phyloP scores from a whole-genome alignment of 495 filamentous ascomycete species.

The Delitschia confertaspora region DNA sequence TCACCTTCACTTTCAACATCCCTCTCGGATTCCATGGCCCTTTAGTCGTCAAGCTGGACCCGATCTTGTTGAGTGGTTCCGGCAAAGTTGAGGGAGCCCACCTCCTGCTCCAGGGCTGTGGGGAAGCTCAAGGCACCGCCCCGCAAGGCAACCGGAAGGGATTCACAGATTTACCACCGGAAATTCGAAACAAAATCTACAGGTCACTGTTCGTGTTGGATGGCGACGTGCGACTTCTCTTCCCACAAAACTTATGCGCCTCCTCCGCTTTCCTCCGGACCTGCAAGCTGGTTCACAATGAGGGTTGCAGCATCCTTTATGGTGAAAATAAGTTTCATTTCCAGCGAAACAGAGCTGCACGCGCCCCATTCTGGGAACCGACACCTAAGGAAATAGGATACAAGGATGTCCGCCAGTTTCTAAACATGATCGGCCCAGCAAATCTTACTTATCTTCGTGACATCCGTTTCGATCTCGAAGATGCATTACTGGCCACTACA shows the following conservation, averaged over 20 bases:
- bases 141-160: constrained; percentile 8
- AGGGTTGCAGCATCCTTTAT: constrained; percentile 35
- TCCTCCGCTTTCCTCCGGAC: constrained; percentile 33
- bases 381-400: constrained; percentile 30
- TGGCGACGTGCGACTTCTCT: constrained; percentile 20
- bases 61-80: too few relatives aligned
- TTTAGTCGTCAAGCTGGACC: constrained; percentile 22
- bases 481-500: constrained; percentile 26
- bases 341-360: constrained; percentile 9
- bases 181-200: constrained; percentile 38
- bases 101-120: not conserved
- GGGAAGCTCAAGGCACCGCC: not conserved
- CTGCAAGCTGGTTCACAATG: constrained; percentile 30
- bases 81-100: not conserved
- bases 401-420: constrained; percentile 28
- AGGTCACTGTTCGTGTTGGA: constrained; percentile 24
- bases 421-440: constrained; percentile 28
- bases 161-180: constrained; percentile 33
- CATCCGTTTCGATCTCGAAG: constrained; percentile 25
- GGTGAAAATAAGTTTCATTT: constrained; percentile 35
- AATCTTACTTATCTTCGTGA: constrained; percentile 27
- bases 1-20: constrained; percentile 30
- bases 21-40: constrained; percentile 30
- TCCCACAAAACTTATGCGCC: constrained; percentile 26
- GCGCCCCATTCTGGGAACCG: constrained; percentile 22